Evolutionary conservation across 768 basidiomycete genomes (phyloP).

Genomic region (Pleurotus platypus): DNA sequence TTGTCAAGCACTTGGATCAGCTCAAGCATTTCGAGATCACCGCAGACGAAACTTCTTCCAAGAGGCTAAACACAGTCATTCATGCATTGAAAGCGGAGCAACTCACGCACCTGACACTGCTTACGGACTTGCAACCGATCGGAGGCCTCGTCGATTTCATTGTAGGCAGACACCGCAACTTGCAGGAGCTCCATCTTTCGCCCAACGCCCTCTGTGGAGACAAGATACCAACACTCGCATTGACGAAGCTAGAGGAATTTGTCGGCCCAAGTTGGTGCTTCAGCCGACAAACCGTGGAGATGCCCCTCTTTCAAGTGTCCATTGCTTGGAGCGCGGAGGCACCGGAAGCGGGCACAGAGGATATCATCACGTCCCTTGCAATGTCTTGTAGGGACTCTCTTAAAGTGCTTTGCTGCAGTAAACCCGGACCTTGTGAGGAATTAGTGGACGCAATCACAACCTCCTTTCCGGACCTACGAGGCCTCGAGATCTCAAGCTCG

Average conservation of each 20-base stretch:
- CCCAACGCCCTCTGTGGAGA: not conserved
- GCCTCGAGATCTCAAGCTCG: not conserved
- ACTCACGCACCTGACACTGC: not conserved
- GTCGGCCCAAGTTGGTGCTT: not conserved
- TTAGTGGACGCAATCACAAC: not conserved
- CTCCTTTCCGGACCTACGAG: not conserved
- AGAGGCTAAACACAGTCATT: not conserved
- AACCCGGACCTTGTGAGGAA: not conserved
- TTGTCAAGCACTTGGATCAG: not conserved
- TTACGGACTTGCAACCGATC: not conserved
- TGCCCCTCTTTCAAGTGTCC: not conserved
- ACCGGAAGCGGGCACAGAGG: not conserved
- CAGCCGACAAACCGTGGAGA: not conserved
- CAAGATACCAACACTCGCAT: not conserved
- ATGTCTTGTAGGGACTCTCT: not conserved
- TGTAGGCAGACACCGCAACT: not conserved
- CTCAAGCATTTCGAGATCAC: not conserved
- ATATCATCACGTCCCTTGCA: not conserved
- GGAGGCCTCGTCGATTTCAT: not conserved
- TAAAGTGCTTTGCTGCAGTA: not conserved
- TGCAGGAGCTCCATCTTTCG: not conserved
- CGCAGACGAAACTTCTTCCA: not conserved
- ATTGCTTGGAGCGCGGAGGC: not conserved
- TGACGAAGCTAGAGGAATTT: not conserved
- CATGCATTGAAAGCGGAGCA: not conserved